Conservation (phyloP, 2,329 filamentous ascomycete genomes). For the Mycocentrospora acerina region DNA sequence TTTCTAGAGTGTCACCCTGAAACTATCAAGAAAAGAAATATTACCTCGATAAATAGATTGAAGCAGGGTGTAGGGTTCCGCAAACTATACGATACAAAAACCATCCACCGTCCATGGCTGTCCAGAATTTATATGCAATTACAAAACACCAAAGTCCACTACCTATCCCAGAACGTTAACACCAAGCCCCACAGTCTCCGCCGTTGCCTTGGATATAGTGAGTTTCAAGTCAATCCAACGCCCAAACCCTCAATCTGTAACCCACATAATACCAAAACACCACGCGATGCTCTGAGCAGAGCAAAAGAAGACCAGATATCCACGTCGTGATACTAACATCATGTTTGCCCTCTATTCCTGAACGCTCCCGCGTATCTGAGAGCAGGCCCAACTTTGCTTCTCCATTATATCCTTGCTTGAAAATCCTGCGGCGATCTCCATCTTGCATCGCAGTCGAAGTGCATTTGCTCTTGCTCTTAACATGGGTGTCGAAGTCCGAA, state of each 20-base stretch:
- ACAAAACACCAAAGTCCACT: background rate
- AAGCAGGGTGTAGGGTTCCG: too few species aligned
- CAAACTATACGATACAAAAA: too few species aligned
- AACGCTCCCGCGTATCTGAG: slow-evolving; percentile 7
- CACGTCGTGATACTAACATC: too few species aligned
- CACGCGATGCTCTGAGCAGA: slow-evolving; percentile 7
- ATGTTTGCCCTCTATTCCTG: too few species aligned
- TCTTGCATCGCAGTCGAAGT: slow-evolving; percentile 27
- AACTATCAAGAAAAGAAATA: too few species aligned
- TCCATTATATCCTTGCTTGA: slow-evolving; percentile 10
- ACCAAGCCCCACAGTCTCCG: slow-evolving; percentile 3
- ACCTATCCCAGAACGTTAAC: slow-evolving; percentile 3
- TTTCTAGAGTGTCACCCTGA: too few species aligned
- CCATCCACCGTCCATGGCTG: too few species aligned
- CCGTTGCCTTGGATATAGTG: slow-evolving; percentile 11
- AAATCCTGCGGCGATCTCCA: slow-evolving; percentile 22
- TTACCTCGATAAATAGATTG: too few species aligned
- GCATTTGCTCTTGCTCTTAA: slow-evolving; percentile 34
- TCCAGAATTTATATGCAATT: background rate
- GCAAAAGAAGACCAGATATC: too few species aligned
- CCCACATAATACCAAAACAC: slow-evolving; percentile 14
- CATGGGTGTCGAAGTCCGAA: slow-evolving; percentile 29
- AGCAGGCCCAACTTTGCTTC: slow-evolving; percentile 27
- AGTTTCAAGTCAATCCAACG: slow-evolving; percentile 4
- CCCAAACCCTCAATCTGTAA: slow-evolving; percentile 2